Conservation (phyloP, 352 stramenopile genomes). For the Pythium rishiriense region DNA sequence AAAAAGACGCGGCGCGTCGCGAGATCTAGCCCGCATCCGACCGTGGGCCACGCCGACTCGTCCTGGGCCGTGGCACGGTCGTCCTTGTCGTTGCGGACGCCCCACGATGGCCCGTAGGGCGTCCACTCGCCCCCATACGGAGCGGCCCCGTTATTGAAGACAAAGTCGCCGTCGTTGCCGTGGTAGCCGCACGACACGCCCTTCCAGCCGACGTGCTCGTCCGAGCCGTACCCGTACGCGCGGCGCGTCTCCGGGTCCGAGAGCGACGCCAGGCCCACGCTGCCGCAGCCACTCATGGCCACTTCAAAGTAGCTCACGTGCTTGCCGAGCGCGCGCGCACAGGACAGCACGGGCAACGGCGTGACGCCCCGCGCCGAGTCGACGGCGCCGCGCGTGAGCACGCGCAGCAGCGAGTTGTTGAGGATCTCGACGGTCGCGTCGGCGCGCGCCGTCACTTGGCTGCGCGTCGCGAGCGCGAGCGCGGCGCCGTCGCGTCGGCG, state of each 20-base stretch:
- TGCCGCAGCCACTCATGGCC: constrained; percentile 67
- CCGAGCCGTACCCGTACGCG: constrained; percentile 80
- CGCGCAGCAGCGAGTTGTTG: constrained; percentile 87
- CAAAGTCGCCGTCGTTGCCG: constrained; percentile 84
- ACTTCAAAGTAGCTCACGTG: constrained; percentile 81
- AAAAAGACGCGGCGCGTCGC: constrained; percentile 67
- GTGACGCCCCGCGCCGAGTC: constrained; percentile 69
- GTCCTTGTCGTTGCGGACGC: constrained; percentile 18
- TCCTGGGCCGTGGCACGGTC: neutral
- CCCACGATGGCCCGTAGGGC: constrained; percentile 73
- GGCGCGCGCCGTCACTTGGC: constrained; percentile 36
- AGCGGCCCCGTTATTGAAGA: constrained; percentile 73
- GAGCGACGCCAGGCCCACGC: constrained; percentile 73
- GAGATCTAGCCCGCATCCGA: constrained; percentile 79
- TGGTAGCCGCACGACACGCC: constrained; percentile 84
- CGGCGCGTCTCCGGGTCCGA: constrained; percentile 49
- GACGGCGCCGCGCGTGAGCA: constrained; percentile 61
- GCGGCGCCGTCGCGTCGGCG: constrained; percentile 27
- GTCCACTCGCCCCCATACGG: constrained; percentile 71
- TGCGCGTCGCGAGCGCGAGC: constrained; percentile 68
- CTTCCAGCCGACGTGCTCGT: constrained; percentile 83
- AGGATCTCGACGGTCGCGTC: constrained; percentile 51
- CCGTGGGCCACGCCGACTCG: constrained; percentile 28
- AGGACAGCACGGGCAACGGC: constrained; percentile 54
- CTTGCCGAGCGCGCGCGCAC: constrained; percentile 50